Evolutionary conservation across 495 filamentous ascomycete genomes (phyloP).

Genomic region (Xylaria acuta): DNA sequence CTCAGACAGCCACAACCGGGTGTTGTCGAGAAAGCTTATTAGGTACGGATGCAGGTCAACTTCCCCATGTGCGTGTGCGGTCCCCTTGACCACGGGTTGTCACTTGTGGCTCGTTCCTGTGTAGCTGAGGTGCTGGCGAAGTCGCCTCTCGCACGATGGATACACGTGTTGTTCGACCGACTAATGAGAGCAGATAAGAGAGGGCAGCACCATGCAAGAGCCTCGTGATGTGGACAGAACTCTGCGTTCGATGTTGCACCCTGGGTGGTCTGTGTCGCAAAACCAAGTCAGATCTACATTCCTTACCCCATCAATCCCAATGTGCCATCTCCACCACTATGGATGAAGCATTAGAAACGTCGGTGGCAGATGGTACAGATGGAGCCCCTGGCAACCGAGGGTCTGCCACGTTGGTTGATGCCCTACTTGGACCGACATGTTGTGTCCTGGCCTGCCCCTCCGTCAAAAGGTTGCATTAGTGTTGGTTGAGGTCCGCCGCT

Average conservation of each 20-base stretch:
- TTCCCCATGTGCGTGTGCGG: conserved; percentile 4
- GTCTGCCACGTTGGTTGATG: conserved; percentile 29
- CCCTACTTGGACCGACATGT: conserved; percentile 20
- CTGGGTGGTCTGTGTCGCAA: not conserved
- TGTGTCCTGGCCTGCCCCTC: not conserved
- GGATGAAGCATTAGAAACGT: not conserved
- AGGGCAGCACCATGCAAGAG: conserved; percentile 2
- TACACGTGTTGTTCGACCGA: conserved; percentile 5
- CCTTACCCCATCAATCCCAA: not conserved
- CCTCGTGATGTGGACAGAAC: not conserved
- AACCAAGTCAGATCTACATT: conserved; percentile 7
- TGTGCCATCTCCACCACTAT: not conserved
- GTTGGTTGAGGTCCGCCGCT: not conserved
- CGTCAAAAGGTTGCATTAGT: conserved; percentile 1
- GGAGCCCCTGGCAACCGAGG: conserved; percentile 11
- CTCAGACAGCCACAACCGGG: not conserved
- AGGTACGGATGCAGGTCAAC: conserved; percentile 29
- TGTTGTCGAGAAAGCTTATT: conserved; percentile 9
- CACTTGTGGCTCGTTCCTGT: conserved; percentile 12
- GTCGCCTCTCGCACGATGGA: conserved; percentile 4
- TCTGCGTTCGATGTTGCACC: conserved; percentile 10
- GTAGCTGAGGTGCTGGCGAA: conserved; percentile 17
- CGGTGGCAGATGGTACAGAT: conserved; percentile 18
- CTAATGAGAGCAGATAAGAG: conserved; percentile 13
- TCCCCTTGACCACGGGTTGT: not conserved